Percentiles rank a stretch among this genome's conserved stretches.
These are phyloP conservation scores for Eimeria tenella DNA, from an alignment of 169 alveolate species.

Conservation along the genomic window DNA sequence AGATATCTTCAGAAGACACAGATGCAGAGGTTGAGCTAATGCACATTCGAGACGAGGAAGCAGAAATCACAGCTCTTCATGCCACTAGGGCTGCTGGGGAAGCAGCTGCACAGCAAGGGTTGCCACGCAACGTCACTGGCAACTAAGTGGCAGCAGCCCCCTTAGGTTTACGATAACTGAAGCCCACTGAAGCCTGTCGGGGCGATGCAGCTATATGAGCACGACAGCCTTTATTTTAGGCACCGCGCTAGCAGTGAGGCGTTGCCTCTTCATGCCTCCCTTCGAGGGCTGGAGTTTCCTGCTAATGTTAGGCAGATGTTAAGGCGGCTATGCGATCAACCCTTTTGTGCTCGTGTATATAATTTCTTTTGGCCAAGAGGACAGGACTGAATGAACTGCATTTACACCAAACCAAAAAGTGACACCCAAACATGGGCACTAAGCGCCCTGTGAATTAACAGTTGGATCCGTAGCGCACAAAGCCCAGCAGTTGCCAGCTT, in stretches of 20 bases:
- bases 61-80: constrained; percentile 37
- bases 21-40: constrained; percentile 62
- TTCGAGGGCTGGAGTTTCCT: background rate
- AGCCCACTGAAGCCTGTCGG: background rate
- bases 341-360: background rate
- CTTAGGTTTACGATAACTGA: background rate
- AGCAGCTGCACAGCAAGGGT: background rate
- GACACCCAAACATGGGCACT: background rate
- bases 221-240: background rate
- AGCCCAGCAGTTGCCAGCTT: background rate
- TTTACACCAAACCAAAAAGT: background rate
- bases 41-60: constrained; percentile 62
- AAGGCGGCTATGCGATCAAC: background rate
- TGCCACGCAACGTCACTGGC: background rate
- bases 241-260: background rate
- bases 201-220: background rate
- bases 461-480: background rate
- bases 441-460: background rate
- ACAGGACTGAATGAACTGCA: background rate
- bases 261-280: background rate
- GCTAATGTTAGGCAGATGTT: constrained; percentile 36
- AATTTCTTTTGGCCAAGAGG: background rate
- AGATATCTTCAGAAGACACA: background rate
- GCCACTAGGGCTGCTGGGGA: background rate
- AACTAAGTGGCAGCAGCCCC: background rate